A percentile compares a stretch with the other conserved stretches of the same genome.
Conservation (phyloP, 2,329 filamentous ascomycete genomes). For the Sporothrix dimorphospora region DNA sequence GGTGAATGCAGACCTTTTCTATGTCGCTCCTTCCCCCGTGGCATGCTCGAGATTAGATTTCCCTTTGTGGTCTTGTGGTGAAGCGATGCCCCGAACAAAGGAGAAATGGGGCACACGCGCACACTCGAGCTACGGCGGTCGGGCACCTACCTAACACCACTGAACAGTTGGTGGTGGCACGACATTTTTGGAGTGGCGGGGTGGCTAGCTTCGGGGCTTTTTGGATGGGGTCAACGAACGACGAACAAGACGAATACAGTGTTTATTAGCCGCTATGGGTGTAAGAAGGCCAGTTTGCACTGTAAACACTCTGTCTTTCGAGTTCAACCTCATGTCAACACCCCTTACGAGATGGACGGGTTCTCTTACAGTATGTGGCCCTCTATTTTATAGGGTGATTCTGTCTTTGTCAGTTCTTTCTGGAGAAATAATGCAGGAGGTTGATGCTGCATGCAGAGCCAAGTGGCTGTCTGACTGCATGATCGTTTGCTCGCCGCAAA, state of each 20-base stretch:
- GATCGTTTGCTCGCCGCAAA: background rate
- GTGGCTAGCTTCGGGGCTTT: background rate
- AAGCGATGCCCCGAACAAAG: conserved; percentile 4
- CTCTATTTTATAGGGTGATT: background rate
- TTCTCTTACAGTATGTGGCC: background rate
- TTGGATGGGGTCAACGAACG: background rate
- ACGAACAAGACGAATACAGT: background rate
- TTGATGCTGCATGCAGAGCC: background rate
- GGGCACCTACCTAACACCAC: no score
- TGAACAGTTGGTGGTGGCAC: background rate
- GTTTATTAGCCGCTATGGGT: background rate
- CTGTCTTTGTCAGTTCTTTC: background rate
- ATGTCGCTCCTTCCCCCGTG: conserved; percentile 1
- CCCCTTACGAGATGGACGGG: no score
- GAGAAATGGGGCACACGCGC: background rate
- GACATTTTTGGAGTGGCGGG: background rate
- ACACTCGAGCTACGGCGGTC: background rate
- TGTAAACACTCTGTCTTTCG: background rate
- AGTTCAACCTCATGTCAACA: background rate
- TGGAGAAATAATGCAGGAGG: background rate
- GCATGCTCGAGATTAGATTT: background rate
- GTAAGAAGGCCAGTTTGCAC: background rate
- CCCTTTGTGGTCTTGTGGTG: conserved; percentile 13
- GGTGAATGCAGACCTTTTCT: background rate
- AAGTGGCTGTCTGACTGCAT: background rate